Base-by-base conservation (phyloP, 495 filamentous ascomycete species). In the Lasiosphaeriaceae sp. region DNA sequence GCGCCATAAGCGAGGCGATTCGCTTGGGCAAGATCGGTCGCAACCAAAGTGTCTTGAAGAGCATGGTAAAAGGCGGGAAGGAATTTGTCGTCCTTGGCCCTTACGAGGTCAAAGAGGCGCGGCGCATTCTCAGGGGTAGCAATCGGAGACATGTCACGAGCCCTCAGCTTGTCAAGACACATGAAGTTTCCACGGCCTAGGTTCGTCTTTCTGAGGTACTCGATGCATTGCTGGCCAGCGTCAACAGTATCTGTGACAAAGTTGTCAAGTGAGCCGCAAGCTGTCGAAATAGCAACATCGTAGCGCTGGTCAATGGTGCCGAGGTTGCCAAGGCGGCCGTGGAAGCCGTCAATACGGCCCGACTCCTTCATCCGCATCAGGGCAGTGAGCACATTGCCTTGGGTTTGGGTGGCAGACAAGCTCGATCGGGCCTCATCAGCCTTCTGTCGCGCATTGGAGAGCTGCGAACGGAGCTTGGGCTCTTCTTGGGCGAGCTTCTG, bases 111-210 rank as follows among this genome's bases (percentile, higher is more conserved):
- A 63, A 97, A 97, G 14, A 98, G 77, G 20, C 94, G 83, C 6
- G 94, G 92, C 14, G 92, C 93, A 65, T 86, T 87, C 71, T 97
- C 94, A 0, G 94, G 95, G 0, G 95, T 97, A 35, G 88, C 81
- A 53, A 97, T 90, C 0, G 80, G 74, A 3, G 81, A 83, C 54
- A 97, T 74, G 65, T 96, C 88, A 46, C 88, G 83, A 45, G 79
- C 76, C 31, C 90, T 80, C 21, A 97, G 79, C 59, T 92, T 90
- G 67, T 97, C 89, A 2, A 98, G 83, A 57, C 93, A 89, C 65
- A 97, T 97, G 67, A 98, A 96, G 73, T 96, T 96, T 26, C 92
- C 94, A 66, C 95, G 83, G n/a, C 94, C 94, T 22, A 97, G 86
- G 64, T 96, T 96, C 60, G 95, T 97, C 77, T 97, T 97, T 22